phyloP scores from a whole-genome alignment of 306 rosid species.

The Cucurbita ficifolia region DNA sequence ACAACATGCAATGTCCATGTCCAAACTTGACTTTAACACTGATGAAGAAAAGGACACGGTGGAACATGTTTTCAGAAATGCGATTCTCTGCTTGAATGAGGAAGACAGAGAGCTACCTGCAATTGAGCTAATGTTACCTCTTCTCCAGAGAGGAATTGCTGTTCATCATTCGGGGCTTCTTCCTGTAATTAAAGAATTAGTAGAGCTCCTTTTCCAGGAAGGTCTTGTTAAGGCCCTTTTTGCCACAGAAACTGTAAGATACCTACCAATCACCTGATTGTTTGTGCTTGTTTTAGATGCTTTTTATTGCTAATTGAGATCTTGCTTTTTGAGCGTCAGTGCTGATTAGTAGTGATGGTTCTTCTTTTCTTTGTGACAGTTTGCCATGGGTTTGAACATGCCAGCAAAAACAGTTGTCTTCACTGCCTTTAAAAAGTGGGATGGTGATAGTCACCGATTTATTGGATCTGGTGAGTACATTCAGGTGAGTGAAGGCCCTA shows the following conservation, averaged over 20 bases:
- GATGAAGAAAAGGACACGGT: constrained; percentile 76
- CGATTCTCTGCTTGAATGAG: constrained; percentile 75
- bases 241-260: constrained; percentile 91
- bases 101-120: constrained; percentile 93
- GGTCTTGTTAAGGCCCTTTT: constrained; percentile 98
- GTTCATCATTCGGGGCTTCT: constrained; percentile 99
- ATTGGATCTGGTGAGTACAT: constrained; percentile 98
- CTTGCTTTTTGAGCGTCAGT: constrained; percentile 7
- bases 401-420: constrained; percentile 98
- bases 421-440: constrained; percentile 96
- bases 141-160: constrained; percentile 92
- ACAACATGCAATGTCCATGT: constrained; percentile 92
- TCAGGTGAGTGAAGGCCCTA: constrained; percentile 48
- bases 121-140: constrained; percentile 80
- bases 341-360: constrained; percentile 2
- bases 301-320: background rate
- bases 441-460: constrained; percentile 91
- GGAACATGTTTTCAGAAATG: constrained; percentile 66
- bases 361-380: constrained; percentile 33
- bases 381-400: constrained; percentile 99
- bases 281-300: background rate
- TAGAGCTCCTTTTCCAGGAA: constrained; percentile 93
- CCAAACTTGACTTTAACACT: constrained; percentile 85
- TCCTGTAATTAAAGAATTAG: constrained; percentile 93
- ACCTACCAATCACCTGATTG: constrained; percentile 1